Conservation (phyloP, 2,329 filamentous ascomycete species). For the Berkeleyomyces rouxiae region DNA sequence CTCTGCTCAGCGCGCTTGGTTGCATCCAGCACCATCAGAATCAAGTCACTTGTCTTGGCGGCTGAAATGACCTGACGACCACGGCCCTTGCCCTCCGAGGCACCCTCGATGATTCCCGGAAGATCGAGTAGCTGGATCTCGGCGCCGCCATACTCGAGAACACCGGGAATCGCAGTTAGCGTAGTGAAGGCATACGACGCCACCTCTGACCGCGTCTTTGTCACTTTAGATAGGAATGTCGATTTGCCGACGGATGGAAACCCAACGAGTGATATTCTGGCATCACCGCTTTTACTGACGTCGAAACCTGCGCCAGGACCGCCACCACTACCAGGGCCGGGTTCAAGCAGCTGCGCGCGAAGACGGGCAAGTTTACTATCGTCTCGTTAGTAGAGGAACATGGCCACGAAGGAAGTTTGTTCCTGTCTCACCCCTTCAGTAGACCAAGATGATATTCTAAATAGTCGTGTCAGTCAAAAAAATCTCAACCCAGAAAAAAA, state of each 20-base stretch:
- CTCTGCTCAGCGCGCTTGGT: constrained; percentile 94
- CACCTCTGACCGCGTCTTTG: constrained; percentile 91
- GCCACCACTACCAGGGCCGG: constrained; percentile 59
- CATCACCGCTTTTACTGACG: constrained; percentile 92
- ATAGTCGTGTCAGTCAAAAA: not conserved
- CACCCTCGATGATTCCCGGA: constrained; percentile 95
- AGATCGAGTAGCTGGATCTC: constrained; percentile 97
- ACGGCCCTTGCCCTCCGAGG: constrained; percentile 85
- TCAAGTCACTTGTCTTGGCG: constrained; percentile 93
- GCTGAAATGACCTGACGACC: constrained; percentile 94
- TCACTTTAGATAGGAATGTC: constrained; percentile 96
- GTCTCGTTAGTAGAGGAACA: not conserved
- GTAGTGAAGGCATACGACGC: constrained; percentile 97
- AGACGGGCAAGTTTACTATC: constrained; percentile 83
- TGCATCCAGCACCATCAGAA: constrained; percentile 91
- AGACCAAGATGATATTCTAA: constrained; percentile 95
- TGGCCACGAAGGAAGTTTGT: constrained; percentile 8
- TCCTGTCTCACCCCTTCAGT: constrained; percentile 62
- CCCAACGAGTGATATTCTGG: constrained; percentile 91
- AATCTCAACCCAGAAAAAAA: not conserved
- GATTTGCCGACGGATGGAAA: constrained; percentile 98
- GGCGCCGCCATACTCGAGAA: constrained; percentile 91
- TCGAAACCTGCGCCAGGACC: constrained; percentile 75
- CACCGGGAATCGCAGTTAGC: constrained; percentile 88
- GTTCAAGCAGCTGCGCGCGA: constrained; percentile 85